Conservation (phyloP, 2,329 filamentous ascomycete genomes). For the Sarocladiaceae sp. region DNA sequence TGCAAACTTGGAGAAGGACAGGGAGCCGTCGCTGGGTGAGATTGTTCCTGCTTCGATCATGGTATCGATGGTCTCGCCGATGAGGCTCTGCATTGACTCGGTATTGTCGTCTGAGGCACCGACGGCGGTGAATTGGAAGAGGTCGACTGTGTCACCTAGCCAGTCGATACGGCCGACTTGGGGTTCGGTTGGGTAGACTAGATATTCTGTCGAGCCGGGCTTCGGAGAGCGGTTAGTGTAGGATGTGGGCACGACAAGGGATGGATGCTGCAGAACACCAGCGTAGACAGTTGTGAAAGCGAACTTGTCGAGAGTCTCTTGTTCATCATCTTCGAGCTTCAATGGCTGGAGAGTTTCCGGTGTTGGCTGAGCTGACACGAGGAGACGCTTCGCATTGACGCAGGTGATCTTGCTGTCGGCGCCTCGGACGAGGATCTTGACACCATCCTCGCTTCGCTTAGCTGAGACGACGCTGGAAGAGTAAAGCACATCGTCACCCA, state of each 20-base stretch:
- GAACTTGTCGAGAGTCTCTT: slow-evolving; percentile 17
- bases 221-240: slow-evolving; percentile 18
- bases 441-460: slow-evolving; percentile 12
- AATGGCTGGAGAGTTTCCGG: slow-evolving; percentile 17
- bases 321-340: slow-evolving; percentile 15
- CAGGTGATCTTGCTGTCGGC: slow-evolving; percentile 12
- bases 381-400: slow-evolving; percentile 19
- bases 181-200: slow-evolving; percentile 17
- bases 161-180: slow-evolving; percentile 22
- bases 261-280: slow-evolving; percentile 20
- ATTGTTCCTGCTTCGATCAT: slow-evolving; percentile 21
- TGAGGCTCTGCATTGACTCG: slow-evolving; percentile 17
- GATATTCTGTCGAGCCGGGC: slow-evolving; percentile 18
- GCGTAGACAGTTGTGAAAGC: slow-evolving; percentile 18
- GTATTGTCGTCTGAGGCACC: slow-evolving; percentile 16
- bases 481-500: slow-evolving; percentile 30
- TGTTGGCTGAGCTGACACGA: slow-evolving; percentile 20
- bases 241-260: slow-evolving; percentile 16
- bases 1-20: slow-evolving; percentile 27
- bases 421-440: slow-evolving; percentile 14
- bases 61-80: slow-evolving; percentile 19
- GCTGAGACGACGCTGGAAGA: slow-evolving; percentile 25
- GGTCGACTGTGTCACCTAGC: slow-evolving; percentile 19
- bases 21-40: slow-evolving; percentile 13
- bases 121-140: slow-evolving; percentile 24